Percentiles rank a stretch among this genome's conserved stretches.
Evolutionary conservation across 768 basidiomycete genomes (phyloP).

Genomic region (Leucogyrophana mollusca): DNA sequence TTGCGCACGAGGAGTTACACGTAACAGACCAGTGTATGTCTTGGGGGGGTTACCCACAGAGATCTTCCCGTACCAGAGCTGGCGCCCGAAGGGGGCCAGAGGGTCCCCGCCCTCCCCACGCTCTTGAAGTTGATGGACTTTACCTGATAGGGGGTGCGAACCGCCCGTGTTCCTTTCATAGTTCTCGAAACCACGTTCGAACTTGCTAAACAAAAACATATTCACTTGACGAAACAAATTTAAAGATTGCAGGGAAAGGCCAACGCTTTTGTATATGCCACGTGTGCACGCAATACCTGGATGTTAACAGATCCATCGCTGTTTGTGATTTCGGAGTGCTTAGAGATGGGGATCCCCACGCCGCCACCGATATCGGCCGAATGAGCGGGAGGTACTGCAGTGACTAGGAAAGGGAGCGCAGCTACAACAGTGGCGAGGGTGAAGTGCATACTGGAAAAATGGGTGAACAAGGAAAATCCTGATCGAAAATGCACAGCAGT

Average conservation of each 20-base stretch:
- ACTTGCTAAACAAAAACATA: not conserved
- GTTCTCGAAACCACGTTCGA: not conserved
- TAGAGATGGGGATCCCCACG: not conserved
- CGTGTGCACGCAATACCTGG: not conserved
- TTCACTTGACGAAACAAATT: no score
- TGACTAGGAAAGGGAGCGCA: not conserved
- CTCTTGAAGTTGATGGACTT: no score
- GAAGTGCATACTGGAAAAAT: no score
- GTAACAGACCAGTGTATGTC: not conserved
- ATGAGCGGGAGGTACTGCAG: not conserved
- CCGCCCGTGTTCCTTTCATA: not conserved
- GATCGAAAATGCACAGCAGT: no score
- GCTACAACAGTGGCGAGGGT: not conserved
- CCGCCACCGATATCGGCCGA: not conserved
- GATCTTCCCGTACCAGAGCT: not conserved
- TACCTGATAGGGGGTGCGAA: no score
- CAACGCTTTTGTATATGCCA: not conserved
- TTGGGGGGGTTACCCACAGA: constrained; percentile 1
- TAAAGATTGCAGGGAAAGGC: no score
- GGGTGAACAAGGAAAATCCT: no score
- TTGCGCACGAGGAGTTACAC: no score
- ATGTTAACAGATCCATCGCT: not conserved
- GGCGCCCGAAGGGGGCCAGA: not conserved
- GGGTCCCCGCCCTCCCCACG: not conserved
- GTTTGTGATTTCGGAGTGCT: not conserved